Conservation (phyloP, 2,329 filamentous ascomycete species). For the Tolypocladium pustulatum region DNA sequence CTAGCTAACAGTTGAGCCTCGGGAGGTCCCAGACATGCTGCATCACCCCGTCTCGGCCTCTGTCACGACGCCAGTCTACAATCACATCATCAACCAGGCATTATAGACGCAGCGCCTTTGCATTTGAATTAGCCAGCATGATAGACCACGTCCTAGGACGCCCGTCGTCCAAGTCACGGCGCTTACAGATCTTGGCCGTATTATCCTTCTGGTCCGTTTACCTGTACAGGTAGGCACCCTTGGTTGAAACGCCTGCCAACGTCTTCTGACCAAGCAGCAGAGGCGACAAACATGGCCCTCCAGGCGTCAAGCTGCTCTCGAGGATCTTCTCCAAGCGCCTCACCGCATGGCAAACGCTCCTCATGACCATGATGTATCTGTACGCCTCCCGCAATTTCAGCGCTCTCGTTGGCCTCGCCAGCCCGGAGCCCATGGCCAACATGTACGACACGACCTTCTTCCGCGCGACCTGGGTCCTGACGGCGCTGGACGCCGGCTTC, state of each 20-base stretch:
- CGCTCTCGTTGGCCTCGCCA: slow-evolving; percentile 81
- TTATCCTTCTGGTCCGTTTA: slow-evolving; percentile 87
- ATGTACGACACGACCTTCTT: slow-evolving; percentile 91
- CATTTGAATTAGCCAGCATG: slow-evolving; percentile 25
- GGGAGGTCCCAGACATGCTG: neutral
- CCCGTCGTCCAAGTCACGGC: slow-evolving; percentile 82
- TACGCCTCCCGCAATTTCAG: slow-evolving; percentile 91
- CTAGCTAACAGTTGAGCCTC: neutral
- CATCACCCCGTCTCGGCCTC: neutral
- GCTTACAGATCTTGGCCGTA: slow-evolving; percentile 85
- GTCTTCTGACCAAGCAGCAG: slow-evolving; percentile 29
- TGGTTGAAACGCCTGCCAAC: neutral
- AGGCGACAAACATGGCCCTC: slow-evolving; percentile 83
- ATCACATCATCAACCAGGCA: neutral
- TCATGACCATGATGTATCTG: slow-evolving; percentile 80
- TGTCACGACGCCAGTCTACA: neutral
- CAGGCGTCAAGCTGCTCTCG: slow-evolving; percentile 60
- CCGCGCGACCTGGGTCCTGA: slow-evolving; percentile 92
- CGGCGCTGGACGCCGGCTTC: slow-evolving; percentile 89
- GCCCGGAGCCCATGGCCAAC: slow-evolving; percentile 85
- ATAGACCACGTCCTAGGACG: slow-evolving; percentile 86
- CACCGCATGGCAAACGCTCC: slow-evolving; percentile 82
- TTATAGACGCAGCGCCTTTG: neutral
- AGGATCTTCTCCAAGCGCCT: slow-evolving; percentile 57
- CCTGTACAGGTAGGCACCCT: slow-evolving; percentile 51